These are phyloP conservation scores for Pseudevernia furfuracea DNA, from an alignment of 495 filamentous ascomycete species.

Conservation along the genomic window DNA sequence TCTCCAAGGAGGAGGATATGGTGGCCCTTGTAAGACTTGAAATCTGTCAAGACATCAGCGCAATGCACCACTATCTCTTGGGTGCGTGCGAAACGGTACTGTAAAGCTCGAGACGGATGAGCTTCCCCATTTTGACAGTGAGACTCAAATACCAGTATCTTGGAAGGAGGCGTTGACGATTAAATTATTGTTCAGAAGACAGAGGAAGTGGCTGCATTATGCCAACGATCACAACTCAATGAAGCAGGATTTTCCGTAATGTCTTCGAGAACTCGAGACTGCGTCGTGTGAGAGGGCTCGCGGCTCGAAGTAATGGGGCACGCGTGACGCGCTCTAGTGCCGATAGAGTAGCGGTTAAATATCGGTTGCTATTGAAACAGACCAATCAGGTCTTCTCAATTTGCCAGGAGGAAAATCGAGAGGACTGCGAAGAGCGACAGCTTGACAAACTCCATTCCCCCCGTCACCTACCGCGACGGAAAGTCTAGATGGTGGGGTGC, in stretches of 20 bases:
- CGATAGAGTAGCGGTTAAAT: too few relatives aligned
- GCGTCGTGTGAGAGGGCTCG: too few relatives aligned
- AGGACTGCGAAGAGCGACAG: conserved; percentile 1
- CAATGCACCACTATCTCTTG: background rate
- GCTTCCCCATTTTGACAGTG: conserved; percentile 62
- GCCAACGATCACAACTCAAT: background rate
- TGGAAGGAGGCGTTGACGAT: background rate
- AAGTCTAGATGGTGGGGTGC: conserved; percentile 9
- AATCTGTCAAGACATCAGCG: conserved; percentile 55
- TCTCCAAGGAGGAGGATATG: conserved; percentile 93
- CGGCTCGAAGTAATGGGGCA: too few relatives aligned
- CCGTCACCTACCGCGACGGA: conserved; percentile 9
- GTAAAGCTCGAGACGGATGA: conserved; percentile 88
- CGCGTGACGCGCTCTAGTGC: conserved; percentile 4
- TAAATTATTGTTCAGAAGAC: background rate
- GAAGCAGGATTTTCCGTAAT: background rate
- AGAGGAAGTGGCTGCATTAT: background rate
- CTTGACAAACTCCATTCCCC: background rate
- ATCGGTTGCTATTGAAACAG: background rate
- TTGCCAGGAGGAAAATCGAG: background rate
- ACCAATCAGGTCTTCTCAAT: background rate
- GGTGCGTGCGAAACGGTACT: conserved; percentile 46
- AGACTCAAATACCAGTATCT: background rate
- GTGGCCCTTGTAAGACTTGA: conserved; percentile 98
- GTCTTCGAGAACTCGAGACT: too few relatives aligned